Base-by-base conservation (phyloP, 1,284 basidiomycete species). In the Cutaneotrichosporon sp. region DNA sequence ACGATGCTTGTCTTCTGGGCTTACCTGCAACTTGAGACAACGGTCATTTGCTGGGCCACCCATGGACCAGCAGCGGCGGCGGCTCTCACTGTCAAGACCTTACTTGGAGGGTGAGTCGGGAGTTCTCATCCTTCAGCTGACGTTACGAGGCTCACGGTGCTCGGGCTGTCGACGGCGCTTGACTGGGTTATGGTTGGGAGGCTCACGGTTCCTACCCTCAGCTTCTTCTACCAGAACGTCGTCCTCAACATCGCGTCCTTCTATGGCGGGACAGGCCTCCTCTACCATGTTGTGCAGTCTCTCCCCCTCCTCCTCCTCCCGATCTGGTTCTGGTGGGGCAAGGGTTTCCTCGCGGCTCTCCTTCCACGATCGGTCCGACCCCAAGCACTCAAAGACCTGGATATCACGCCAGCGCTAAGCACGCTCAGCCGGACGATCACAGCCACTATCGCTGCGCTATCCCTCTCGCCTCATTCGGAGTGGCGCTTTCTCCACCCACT, bases 401-500 rank as follows among this genome's bases (percentile, higher is more conserved):
- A 79, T 70, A 67, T 70, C 56, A 63, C 69, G 47, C 13, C 51
- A 24, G 18, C 50, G 63, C 67, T 85, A 33, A 58, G 67, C 25
- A 81, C 81, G 9, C 82, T 91, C 69, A 77, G 87, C 0, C 81
- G 80, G 2, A 81, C 86, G 5, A 70, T 88, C 2, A 68, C 81
- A 18, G 90, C 90, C 86, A 88, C 88, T 0, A 79, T 89, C n/a
- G 72, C 74, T 1, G 76, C 88, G 8, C 90, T 94, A 72, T 97
- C 95, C 1, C 72, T 89, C 13, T 84, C 89, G 8, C 87, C 89
- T 2, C 92, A 97, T 80, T 99, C 98, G 70, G 97, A 99, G 82
- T 97, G 94, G 89, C 83, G 97, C 3, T 99, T 99, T 79, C 81
- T 99, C 4, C 95, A 98, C 69, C 94, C 95, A 0, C 75, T 98